Evolutionary conservation across 768 basidiomycete species (phyloP).

Genomic region (Boletus speciosus): DNA sequence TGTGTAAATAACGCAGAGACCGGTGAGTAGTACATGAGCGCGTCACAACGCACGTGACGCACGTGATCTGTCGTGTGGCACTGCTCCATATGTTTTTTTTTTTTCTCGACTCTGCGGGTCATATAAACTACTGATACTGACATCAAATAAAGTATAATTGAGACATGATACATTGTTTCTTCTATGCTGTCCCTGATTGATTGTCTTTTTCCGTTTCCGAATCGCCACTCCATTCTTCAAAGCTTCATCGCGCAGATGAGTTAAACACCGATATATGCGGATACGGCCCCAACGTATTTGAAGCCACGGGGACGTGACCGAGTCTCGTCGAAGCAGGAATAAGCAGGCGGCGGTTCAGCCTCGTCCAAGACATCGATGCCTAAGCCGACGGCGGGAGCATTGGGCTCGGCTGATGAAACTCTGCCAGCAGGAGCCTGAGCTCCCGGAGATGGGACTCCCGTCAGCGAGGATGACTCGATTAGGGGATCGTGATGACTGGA

Average conservation of each 20-base stretch:
- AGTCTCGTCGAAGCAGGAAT: slow-evolving; percentile 25
- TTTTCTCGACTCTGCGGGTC: too few relatives aligned
- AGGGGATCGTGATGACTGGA: not conserved
- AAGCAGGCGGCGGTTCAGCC: slow-evolving; percentile 15
- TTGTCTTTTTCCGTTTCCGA: not conserved
- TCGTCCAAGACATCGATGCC: slow-evolving; percentile 5
- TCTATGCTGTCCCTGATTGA: not conserved
- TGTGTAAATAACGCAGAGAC: not conserved
- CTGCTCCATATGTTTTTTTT: too few relatives aligned
- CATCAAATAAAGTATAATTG: not conserved
- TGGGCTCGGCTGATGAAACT: not conserved
- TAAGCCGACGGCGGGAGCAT: not conserved
- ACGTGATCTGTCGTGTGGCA: slow-evolving; percentile 1
- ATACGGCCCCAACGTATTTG: slow-evolving; percentile 20
- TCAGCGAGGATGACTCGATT: slow-evolving; percentile 9
- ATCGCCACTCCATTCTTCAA: not conserved
- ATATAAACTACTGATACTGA: not conserved
- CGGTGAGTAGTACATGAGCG: not conserved
- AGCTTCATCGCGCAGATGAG: slow-evolving; percentile 1
- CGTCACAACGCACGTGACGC: slow-evolving; percentile 13
- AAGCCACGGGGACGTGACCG: slow-evolving; percentile 3
- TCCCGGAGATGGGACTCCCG: slow-evolving; percentile 11
- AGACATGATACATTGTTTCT: not conserved
- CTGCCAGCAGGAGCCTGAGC: not conserved
- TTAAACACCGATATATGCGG: slow-evolving; percentile 17